Evolutionary conservation across 2,329 filamentous ascomycete genomes (phyloP), one percentile per base, ranked within the genome.

Genomic region (Cladosporium velox): DNA sequence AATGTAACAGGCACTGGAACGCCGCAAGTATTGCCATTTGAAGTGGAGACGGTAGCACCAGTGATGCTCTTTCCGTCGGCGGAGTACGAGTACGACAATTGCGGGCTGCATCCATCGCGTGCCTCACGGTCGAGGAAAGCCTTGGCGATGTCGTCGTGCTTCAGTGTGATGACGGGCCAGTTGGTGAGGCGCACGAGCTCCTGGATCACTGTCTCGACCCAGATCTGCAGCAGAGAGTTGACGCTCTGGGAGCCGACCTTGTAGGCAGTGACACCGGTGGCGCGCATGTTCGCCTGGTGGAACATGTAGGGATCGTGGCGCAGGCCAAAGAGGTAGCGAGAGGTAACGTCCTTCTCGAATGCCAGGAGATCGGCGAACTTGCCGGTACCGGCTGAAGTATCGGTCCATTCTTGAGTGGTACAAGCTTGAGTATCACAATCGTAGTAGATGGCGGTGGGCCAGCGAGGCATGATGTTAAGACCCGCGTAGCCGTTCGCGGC

Each of bases 381-480:
- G 4, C 86, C 86, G n/a, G 75, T 78, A 52, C 85, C 85, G 28
- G 74, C 81, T 4, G 85, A 86, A 1, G 86, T 88, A 64, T 84
- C 79, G 59, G 86, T 86, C 87, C 87, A 89, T 73, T 89, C 86
- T 59, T 82, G 76, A 21, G 83, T 73, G 0, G 86, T 88, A 73
- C 87, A 89, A 26, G 76, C 79, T 2, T 85, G 79, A 18, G 81
- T 81, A 72, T 87, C 83, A 74, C 87, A 88, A 77, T 89, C 88
- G 80, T 86, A 89, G 78, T 88, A 89, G 67, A 89, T 88, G 51
- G 84, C 83, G 3, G 85, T 86, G 0, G 86, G 84, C 83, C 83
- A 89, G 55, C 87, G 84, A 4, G 85, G 86, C 72, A 86, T 84
- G 59, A 88, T 80, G 66, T 81, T 81, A 49, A 87, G 79, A 1